Evolutionary conservation across 73 alveolate species (phyloP).

Genomic region (Diophrys sp.): DNA sequence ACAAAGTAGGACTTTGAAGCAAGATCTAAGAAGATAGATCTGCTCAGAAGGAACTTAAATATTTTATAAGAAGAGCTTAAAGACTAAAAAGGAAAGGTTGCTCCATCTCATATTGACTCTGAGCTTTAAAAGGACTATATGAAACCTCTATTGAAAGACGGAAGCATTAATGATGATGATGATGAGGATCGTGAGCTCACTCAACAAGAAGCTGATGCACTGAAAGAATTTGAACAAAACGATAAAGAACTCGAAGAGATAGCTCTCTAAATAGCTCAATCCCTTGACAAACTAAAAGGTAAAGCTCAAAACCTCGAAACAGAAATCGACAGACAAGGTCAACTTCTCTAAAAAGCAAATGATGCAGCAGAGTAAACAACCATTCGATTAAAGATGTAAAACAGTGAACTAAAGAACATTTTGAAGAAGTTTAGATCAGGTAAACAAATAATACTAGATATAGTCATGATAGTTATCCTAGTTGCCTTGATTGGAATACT

Average conservation of each 20-base stretch:
- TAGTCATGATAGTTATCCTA: constrained; percentile 26
- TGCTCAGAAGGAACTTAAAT: constrained; percentile 49
- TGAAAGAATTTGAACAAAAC: constrained; percentile 54
- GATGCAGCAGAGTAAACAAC: constrained; percentile 37
- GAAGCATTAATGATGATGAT: constrained; percentile 33
- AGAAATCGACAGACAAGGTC: constrained; percentile 12
- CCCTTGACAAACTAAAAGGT: constrained; percentile 40
- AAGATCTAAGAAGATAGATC: constrained; percentile 52
- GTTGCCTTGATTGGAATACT: constrained; percentile 42
- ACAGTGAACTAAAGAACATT: constrained; percentile 36
- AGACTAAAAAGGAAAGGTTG: constrained; percentile 28
- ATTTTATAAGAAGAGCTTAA: constrained; percentile 35
- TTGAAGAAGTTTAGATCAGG: constrained; percentile 32
- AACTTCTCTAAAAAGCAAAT: constrained; percentile 39
- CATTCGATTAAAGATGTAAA: constrained; percentile 20
- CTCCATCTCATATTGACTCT: not conserved
- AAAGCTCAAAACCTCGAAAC: constrained; percentile 37
- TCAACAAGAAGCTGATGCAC: constrained; percentile 41
- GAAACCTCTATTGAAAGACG: constrained; percentile 3
- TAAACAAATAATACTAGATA: constrained; percentile 42
- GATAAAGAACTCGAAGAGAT: constrained; percentile 62
- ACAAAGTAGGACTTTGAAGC: constrained; percentile 39
- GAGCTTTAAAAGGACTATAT: not conserved
- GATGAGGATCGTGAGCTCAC: constrained; percentile 50
- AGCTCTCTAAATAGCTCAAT: constrained; percentile 41